A percentile compares a stretch with the other conserved stretches of the same genome.
phyloP scores from a whole-genome alignment of 257 asterid genomes.

The Solanum ossicruentum region DNA sequence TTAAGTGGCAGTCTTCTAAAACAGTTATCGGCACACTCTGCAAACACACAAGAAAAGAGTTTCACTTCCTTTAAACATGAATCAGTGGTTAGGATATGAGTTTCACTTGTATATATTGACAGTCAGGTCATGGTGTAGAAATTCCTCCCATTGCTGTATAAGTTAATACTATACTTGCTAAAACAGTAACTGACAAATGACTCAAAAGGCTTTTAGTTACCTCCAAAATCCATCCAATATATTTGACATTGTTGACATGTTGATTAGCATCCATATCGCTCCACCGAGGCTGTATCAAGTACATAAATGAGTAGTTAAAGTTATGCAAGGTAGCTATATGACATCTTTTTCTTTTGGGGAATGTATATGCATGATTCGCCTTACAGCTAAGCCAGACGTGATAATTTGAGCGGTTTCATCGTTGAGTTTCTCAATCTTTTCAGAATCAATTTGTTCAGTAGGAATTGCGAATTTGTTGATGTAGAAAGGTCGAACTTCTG shows the following conservation, averaged over 20 bases:
- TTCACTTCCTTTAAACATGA: not conserved
- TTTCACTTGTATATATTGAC: not conserved
- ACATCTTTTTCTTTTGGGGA: not conserved
- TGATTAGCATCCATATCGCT: slow-evolving; percentile 91
- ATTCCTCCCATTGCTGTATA: not conserved
- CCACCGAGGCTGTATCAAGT: slow-evolving; percentile 65
- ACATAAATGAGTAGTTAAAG: not conserved
- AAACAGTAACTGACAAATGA: not conserved
- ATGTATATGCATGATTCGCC: not conserved
- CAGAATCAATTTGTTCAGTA: slow-evolving; percentile 24
- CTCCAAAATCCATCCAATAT: slow-evolving; percentile 87
- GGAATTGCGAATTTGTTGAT: slow-evolving; percentile 40
- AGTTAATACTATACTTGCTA: not conserved
- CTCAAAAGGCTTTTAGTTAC: slow-evolving; percentile 12
- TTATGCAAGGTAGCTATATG: not conserved
- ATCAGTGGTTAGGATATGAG: not conserved
- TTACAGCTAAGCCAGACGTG: slow-evolving; percentile 61
- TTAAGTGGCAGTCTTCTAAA: slow-evolving; percentile 44
- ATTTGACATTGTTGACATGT: slow-evolving; percentile 82
- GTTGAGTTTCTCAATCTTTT: slow-evolving; percentile 55
- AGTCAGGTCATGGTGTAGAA: not conserved
- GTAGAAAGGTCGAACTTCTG: slow-evolving; percentile 61
- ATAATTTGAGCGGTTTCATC: slow-evolving; percentile 43
- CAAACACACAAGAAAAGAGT: not conserved
- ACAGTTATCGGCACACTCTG: slow-evolving; percentile 68